phyloP scores from a whole-genome alignment of 805 yeast species.

The Teunomyces aglyptinius region DNA sequence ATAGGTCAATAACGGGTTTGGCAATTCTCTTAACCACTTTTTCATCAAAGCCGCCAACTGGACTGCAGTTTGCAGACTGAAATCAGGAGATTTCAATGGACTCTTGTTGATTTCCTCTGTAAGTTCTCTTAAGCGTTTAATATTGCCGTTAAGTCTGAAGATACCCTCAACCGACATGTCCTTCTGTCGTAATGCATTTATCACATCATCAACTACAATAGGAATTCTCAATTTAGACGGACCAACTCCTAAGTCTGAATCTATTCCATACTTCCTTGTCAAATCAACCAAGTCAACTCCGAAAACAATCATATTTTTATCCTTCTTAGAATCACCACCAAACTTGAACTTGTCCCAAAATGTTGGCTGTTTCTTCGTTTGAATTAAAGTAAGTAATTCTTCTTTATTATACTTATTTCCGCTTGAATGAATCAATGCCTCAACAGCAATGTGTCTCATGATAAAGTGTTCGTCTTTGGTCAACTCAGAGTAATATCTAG shows the following conservation, averaged over 20 bases:
- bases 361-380: slow-evolving; percentile 40
- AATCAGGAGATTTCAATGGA: slow-evolving; percentile 70
- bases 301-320: slow-evolving; percentile 52
- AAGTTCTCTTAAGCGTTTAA: slow-evolving; percentile 71
- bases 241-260: slow-evolving; percentile 81
- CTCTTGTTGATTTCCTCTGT: slow-evolving; percentile 69
- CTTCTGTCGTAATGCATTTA: slow-evolving; percentile 78
- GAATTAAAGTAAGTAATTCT: slow-evolving; percentile 41
- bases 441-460: slow-evolving; percentile 58
- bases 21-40: slow-evolving; percentile 87
- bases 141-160: slow-evolving; percentile 94
- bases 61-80: slow-evolving; percentile 75
- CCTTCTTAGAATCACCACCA: slow-evolving; percentile 27
- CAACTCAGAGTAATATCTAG: slow-evolving; percentile 64
- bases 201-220: slow-evolving; percentile 78
- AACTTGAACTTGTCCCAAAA: slow-evolving; percentile 56
- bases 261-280: slow-evolving; percentile 72
- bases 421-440: slow-evolving; percentile 42
- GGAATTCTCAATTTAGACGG: slow-evolving; percentile 81
- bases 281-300: slow-evolving; percentile 73
- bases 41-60: slow-evolving; percentile 92
- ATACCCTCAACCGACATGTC: slow-evolving; percentile 96
- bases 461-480: slow-evolving; percentile 55
- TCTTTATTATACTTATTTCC: slow-evolving; percentile 25
- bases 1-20: slow-evolving; percentile 83